These are phyloP conservation scores for Coniochaeta sp. DNA, from an alignment of 2,329 filamentous ascomycete species.

Conservation along the genomic window DNA sequence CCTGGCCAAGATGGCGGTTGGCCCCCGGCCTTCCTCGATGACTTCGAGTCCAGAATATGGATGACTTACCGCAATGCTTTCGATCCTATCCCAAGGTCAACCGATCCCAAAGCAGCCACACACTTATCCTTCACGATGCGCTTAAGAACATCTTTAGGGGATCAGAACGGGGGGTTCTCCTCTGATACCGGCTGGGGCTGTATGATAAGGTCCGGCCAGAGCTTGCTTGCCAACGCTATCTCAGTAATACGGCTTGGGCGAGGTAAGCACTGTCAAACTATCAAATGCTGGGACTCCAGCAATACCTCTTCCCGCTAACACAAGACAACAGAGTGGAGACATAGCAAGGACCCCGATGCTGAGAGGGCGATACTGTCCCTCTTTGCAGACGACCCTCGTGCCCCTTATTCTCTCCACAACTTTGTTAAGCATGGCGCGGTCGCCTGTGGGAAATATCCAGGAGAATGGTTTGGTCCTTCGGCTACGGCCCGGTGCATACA, in stretches of 20 bases:
- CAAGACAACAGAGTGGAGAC: conserved; percentile 60
- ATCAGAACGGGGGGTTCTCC: conserved; percentile 76
- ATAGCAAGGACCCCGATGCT: conserved; percentile 45
- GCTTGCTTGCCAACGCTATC: conserved; percentile 81
- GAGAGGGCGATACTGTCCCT: conserved; percentile 68
- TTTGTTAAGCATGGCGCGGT: conserved; percentile 85
- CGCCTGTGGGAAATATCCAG: conserved; percentile 87
- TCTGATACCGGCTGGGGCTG: conserved; percentile 97
- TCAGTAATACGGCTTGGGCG: conserved; percentile 66
- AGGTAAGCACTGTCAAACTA: conserved; percentile 40
- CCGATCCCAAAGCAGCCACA: conserved; percentile 61
- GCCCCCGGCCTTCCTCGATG: conserved; percentile 79
- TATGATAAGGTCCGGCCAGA: conserved; percentile 96
- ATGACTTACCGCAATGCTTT: conserved; percentile 94
- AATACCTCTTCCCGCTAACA: not conserved
- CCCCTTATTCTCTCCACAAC: conserved; percentile 89
- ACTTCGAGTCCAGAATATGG: conserved; percentile 92
- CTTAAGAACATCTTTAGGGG: conserved; percentile 70
- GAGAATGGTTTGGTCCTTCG: conserved; percentile 98
- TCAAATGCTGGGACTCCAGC: not conserved
- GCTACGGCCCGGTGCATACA: conserved; percentile 91
- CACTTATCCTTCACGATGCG: conserved; percentile 78
- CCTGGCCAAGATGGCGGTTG: conserved; percentile 51
- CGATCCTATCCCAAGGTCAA: conserved; percentile 68
- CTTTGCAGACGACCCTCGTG: conserved; percentile 80